Evolutionary conservation across 108 stramenopile species (phyloP), one percentile per base, ranked within the genome.

Genomic region (Pseudonitzschia delicatissima): DNA sequence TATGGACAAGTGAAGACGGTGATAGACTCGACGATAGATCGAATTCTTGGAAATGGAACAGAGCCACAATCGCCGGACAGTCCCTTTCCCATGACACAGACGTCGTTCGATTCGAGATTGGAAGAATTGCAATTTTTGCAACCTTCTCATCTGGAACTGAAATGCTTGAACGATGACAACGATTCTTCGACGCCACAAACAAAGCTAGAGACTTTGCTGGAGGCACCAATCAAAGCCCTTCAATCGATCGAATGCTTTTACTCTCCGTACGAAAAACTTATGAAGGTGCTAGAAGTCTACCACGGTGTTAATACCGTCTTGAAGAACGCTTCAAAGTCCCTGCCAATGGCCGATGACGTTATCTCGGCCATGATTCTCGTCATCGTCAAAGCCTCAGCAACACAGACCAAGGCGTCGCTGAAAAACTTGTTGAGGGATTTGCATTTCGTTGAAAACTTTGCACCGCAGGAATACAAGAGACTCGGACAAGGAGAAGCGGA

Each of bases 401-500:
- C 34, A 27, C 28, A 55, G 15, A 55, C 0, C 0, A 55, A 55
- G 53, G 17, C 31, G 3, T 17, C 53, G 17, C n/a, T 55, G 32
- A 37, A 35, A 25, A 61, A 61, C 40, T 57, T 94, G 21, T 32
- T 72, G 15, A 59, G 45, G 9, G 76, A 82, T 72, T 60, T 94
- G 15, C 62, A 67, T 37, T 72, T 91, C 45, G 71, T 94, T 49
- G 90, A 91, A 66, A 32, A 36, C 4, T 91, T 91, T 84, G 76
- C 87, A 12, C 45, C 76, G 17, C 67, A 62, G 15, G 76, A 87
- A 57, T 70, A 88, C 45, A 42, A 89, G 39, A 67, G 86, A 47
- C 89, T 89, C 34, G 88, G 90, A 69, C 80, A 85, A 23, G 92
- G 92, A 47, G 89, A 93, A 71, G 82, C 87, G 26, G 92, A 88